Evolutionary conservation across 192 early-diverging fungal genomes (phyloP).

Genomic region (Globomyces pollinis-pini): DNA sequence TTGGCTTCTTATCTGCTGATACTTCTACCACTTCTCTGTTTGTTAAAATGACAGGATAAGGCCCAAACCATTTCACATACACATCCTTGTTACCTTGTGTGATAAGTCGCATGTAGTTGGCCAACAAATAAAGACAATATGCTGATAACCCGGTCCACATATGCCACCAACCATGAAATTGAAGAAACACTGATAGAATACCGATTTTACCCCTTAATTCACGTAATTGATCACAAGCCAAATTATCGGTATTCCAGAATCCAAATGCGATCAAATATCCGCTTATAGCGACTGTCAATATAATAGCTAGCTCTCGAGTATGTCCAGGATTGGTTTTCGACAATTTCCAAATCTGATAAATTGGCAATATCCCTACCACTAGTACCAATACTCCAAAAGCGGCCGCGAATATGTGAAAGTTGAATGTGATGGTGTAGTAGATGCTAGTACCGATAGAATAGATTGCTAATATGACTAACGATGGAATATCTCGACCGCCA

Average conservation of each 20-base stretch:
- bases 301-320: slow-evolving; percentile 23
- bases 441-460: slow-evolving; percentile 35
- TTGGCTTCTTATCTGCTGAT: no score
- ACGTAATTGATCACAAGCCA: slow-evolving; percentile 54
- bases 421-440: slow-evolving; percentile 59
- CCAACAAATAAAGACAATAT: no score
- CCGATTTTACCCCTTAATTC: slow-evolving; percentile 20
- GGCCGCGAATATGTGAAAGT: slow-evolving; percentile 59
- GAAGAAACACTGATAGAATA: slow-evolving; percentile 35
- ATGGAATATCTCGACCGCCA: slow-evolving; percentile 1
- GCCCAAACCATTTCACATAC: no score
- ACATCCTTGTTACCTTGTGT: no score
- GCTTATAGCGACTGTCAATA: slow-evolving; percentile 12
- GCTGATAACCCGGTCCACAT: slow-evolving; percentile 26
- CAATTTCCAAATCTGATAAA: slow-evolving; percentile 21
- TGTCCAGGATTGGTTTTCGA: not conserved
- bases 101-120: slow-evolving; percentile 1
- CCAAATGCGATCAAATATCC: slow-evolving; percentile 36
- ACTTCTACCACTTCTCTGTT: no score
- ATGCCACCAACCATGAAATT: slow-evolving; percentile 46
- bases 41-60: no score
- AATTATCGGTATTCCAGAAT: slow-evolving; percentile 77
- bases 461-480: slow-evolving; percentile 10
- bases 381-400: slow-evolving; percentile 16
- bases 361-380: slow-evolving; percentile 8